phyloP scores from a whole-genome alignment of 2,329 filamentous ascomycete genomes.

The Sordariomycetes sp. region DNA sequence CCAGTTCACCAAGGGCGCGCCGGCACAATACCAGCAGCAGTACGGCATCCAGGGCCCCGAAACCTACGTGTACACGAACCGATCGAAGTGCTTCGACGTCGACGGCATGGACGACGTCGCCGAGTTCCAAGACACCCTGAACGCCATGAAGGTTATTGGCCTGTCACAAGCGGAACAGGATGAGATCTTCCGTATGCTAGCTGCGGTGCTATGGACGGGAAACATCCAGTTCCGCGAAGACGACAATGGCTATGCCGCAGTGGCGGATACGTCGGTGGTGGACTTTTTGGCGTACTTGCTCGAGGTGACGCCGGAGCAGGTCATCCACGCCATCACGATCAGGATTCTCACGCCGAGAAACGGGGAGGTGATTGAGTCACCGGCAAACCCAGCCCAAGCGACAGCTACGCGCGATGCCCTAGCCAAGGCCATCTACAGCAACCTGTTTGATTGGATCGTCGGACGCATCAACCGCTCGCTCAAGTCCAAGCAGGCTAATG shows the following conservation, averaged over 20 bases:
- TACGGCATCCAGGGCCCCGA: constrained; percentile 88
- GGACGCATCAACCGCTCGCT: constrained; percentile 82
- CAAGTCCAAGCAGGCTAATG: constrained; percentile 61
- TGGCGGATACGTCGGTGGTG: constrained; percentile 81
- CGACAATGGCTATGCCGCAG: constrained; percentile 76
- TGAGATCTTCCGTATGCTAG: constrained; percentile 90
- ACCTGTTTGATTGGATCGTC: constrained; percentile 98
- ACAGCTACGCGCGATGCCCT: constrained; percentile 80
- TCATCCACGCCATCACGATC: constrained; percentile 81
- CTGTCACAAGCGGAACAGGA: constrained; percentile 83
- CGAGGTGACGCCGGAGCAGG: constrained; percentile 69
- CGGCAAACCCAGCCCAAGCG: constrained; percentile 81
- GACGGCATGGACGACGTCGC: constrained; percentile 85
- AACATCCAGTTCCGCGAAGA: constrained; percentile 89
- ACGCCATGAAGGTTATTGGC: constrained; percentile 93
- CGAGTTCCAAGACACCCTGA: constrained; percentile 81
- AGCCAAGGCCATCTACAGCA: constrained; percentile 92
- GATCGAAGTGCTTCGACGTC: constrained; percentile 90
- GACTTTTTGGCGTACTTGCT: constrained; percentile 91
- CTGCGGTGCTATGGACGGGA: constrained; percentile 85
- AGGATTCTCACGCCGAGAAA: constrained; percentile 66
- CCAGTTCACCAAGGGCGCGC: constrained; percentile 92
- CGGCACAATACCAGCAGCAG: constrained; percentile 73
- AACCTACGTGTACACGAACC: constrained; percentile 87
- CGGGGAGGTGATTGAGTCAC: constrained; percentile 60